A percentile compares a stretch with the other conserved stretches of the same genome.
phyloP scores from a whole-genome alignment of 208 protist species.

The Strigomonas culicis region DNA sequence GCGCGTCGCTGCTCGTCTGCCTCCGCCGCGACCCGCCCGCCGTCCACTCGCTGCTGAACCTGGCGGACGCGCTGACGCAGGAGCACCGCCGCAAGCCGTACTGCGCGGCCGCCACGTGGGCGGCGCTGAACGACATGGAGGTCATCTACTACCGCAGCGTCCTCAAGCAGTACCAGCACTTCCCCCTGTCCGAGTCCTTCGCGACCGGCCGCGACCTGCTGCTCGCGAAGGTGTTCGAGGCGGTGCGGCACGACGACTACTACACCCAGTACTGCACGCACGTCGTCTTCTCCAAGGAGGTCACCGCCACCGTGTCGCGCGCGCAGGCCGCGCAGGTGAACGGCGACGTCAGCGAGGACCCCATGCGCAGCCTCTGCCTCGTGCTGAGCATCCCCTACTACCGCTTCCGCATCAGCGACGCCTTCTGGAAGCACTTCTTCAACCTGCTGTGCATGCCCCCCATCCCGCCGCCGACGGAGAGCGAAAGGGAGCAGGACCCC shows the following conservation, averaged over 20 bases:
- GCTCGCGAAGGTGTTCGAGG: constrained; percentile 60
- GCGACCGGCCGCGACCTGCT: constrained; percentile 57
- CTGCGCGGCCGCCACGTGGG: constrained; percentile 64
- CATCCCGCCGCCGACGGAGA: constrained; percentile 34
- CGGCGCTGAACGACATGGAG: constrained; percentile 79
- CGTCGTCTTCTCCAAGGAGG: constrained; percentile 74
- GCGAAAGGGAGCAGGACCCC: constrained; percentile 20
- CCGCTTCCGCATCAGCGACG: constrained; percentile 56
- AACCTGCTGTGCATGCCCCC: constrained; percentile 76
- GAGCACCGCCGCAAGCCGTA: constrained; percentile 43
- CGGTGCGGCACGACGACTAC: constrained; percentile 37
- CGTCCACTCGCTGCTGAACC: constrained; percentile 63
- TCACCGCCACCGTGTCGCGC: constrained; percentile 66
- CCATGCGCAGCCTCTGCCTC: constrained; percentile 67
- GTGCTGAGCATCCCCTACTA: constrained; percentile 69
- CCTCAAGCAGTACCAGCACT: constrained; percentile 50
- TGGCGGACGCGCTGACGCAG: constrained; percentile 37
- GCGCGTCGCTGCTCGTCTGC: constrained; percentile 76
- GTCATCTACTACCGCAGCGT: constrained; percentile 73
- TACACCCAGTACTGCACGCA: constrained; percentile 61
- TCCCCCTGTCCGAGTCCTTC: constrained; percentile 33
- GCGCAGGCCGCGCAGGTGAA: constrained; percentile 58
- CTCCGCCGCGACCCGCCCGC: constrained; percentile 60
- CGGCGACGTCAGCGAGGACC: constrained; percentile 69
- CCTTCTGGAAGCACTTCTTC: constrained; percentile 73